Base-by-base conservation (phyloP, 202 grass and related monocot species). In the Bolboschoenoplectus hybrid region DNA sequence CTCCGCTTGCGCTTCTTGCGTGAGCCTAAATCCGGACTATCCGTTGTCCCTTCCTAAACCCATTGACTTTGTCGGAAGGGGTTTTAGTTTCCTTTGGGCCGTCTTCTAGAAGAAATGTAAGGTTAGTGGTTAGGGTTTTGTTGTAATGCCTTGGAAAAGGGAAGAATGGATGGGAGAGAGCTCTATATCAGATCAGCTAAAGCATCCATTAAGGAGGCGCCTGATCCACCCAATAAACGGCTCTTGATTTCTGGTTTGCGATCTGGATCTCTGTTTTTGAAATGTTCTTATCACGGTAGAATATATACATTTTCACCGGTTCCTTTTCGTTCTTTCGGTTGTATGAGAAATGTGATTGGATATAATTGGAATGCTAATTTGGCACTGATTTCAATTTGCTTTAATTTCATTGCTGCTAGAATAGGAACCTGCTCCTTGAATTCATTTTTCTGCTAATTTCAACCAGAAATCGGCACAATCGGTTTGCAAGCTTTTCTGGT, bases 61-160 rank as follows among this genome's bases (percentile, higher is more conserved):
- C 26, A 26, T 26, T 26, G 26, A 26, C 38, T 68, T 68, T 68
- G 2, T 12, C 34, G 66, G 36, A 68, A 68, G 38, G 66, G 66
- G 26, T 26, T 17, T 41, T 41, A 17, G 65, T 6, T 41, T 68
- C 66, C 66, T 41, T 68, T 68, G 66, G 35, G 26, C 26, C 36
- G 6, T 67, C 10, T 67, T 68, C 1, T 68, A 43, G 12, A 68
- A 68, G 38, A 17, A 68, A 68, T 68, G 38, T 44, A 13, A 66
- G 32, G 34, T 5, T 66, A 44, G 67, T 39, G 67, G 8, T 44
- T 44, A 17, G 67, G 14, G 39, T 13, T 68, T 69, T 35, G 2
- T 44, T 70, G 14, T 69, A 69, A 69, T n/a, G 36, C 66, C 13
- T 4, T 69, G 66, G 66, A 41, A 68, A 68, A 68, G 66, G 36